Evolutionary conservation across 257 asterid species (phyloP), one percentile per base, ranked within the genome.

Genomic region (Primulina tabacum): DNA sequence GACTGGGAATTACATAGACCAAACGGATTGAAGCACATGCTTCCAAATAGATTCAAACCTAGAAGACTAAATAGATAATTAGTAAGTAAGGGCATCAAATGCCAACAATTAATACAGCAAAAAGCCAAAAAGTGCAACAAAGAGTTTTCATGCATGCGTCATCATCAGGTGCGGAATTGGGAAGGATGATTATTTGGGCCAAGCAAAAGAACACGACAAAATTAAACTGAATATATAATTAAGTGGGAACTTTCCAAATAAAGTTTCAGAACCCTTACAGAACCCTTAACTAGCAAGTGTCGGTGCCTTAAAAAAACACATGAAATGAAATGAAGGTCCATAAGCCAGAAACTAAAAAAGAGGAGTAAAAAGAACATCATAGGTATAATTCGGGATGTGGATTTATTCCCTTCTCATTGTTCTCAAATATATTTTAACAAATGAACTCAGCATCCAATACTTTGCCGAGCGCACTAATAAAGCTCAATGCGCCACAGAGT

Each of bases 1-100:
- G 63, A 61, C 26, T 12, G 11, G 64, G 59, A 65, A 56, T 4
- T 37, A 34, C 50, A 62, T 47, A 28, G 26, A 65, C 64, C 62
- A 16, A 30, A 43, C 30, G 65, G 4, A 8, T 59, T 12, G 61
- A 55, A 17, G 60, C n/a, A 64, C 18, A 16, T 47, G n/a, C 55
- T 47, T 47, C 50, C 55, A 11, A 47, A 47, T 47, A 47, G 55
- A 47, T 16, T 47, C 6, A 16, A 47, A 47, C 14, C 52, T 47
- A 47, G 20, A 47, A 47, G 4, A 1, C 6, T 16, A 50, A 50
- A 50, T 5, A 16, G 57, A 5, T 4, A 14, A 1, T 4, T 16
- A 20, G 21, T 16, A 50, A 50, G 21, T 5, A 14, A 16, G 21
- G 57, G 16, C 21, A 50, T 50, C 7, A 17, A 50, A 50, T 50